Base-by-base conservation (phyloP, 1,284 basidiomycete species). In the Fomes fomentarius region DNA sequence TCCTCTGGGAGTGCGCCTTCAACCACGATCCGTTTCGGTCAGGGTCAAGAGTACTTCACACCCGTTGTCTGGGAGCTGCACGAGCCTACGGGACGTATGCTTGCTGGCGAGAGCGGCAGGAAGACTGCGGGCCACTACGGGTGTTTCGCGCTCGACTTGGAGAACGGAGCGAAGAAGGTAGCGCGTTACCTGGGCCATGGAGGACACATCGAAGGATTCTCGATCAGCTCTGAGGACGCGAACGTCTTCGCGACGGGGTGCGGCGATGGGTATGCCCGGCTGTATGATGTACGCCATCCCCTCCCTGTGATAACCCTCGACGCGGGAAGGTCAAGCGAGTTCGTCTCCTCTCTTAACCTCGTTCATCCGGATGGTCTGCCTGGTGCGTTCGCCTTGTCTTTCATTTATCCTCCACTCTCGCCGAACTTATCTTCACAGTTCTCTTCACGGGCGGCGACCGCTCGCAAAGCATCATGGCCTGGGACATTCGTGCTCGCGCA, bases 181-280 rank as follows among this genome's bases (percentile, higher is more conserved):
- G 48, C 60, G 14, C 64, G 71, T 4, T 78, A 70, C 59, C 51
- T 78, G 4, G 77, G 75, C 2, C 74, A 76, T 51, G 72, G 72
- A 3, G 72, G 66, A 4, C 54, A 47, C 12, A 63, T 76, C 28
- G 45, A 57, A 14, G 52, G 46, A 12, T 68, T 75, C 50, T 70
- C 73, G 9, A 69, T 69, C 3, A 73, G 71, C 50, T 54, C 48
- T 0, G 71, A 56, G 2, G 74, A 76, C 38, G 63, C 69, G 8
- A 71, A 74, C 52, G 48, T 59, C 0, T 77, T 79, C 57, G 50
- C 69, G 25, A 76, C 74, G 0, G 68, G 66, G 2, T 65, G 65
- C 15, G 51, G 47, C 33, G 76, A 78, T 54, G 74, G 76, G 1
- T 67, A 62, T 50, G 73, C 68, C 11, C 61, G 76, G 10, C 52